Conservation (phyloP, 139 green algal species). For the Chlamydomonas schloesseri region DNA sequence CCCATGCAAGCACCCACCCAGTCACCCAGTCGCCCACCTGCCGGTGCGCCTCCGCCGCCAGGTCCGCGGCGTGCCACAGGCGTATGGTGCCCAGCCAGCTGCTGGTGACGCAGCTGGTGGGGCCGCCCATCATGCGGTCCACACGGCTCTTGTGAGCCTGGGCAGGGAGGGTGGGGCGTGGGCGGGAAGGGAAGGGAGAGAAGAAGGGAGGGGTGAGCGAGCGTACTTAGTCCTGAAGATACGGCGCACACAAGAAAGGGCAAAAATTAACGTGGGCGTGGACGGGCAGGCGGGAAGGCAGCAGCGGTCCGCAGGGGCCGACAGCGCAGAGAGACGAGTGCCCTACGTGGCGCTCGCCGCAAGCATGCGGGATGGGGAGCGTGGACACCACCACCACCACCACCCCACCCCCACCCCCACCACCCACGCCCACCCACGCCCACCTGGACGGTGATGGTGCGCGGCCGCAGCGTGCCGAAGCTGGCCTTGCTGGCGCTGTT, state of each 20-base stretch:
- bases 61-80: conserved; percentile 53
- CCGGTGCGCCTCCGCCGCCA: conserved; percentile 52
- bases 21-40: too few relatives aligned
- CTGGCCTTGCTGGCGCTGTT: conserved; percentile 2
- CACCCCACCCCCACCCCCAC: too few relatives aligned
- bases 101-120: conserved; percentile 36
- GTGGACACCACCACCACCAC: too few relatives aligned
- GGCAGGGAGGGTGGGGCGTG: too few relatives aligned
- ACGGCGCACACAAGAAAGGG: too few relatives aligned
- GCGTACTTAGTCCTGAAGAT: too few relatives aligned
- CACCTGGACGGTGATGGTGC: background rate
- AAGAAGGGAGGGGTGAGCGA: too few relatives aligned
- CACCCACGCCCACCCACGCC: background rate
- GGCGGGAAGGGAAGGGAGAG: too few relatives aligned
- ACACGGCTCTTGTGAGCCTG: conserved; percentile 43
- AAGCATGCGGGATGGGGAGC: too few relatives aligned
- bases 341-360: background rate
- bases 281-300: too few relatives aligned
- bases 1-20: too few relatives aligned
- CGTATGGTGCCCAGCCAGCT: conserved; percentile 56
- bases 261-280: too few relatives aligned
- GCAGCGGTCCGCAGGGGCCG: background rate
- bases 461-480: conserved; percentile 40
- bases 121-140: background rate
- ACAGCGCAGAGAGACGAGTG: background rate